Percentiles rank a stretch among this genome's conserved stretches.
phyloP scores from a whole-genome alignment of 1,139 yeast genomes.

The Kluyveromyces sp. region DNA sequence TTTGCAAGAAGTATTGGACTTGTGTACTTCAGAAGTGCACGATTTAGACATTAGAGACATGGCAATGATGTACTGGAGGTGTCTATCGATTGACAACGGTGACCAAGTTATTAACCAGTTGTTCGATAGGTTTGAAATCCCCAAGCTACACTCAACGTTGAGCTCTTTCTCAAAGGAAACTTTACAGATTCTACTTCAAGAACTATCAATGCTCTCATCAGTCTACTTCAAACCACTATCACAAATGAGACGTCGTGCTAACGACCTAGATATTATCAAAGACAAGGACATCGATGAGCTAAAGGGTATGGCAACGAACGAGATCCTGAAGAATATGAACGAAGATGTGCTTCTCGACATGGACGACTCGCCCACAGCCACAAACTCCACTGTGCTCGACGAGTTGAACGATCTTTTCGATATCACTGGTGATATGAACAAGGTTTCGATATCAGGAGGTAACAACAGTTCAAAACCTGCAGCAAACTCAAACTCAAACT shows the following conservation, averaged over 20 bases:
- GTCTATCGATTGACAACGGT: constrained; percentile 53
- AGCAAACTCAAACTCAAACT: constrained; percentile 5
- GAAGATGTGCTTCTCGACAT: constrained; percentile 83
- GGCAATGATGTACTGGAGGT: constrained; percentile 91
- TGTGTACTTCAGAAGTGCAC: constrained; percentile 73
- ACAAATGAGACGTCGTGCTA: constrained; percentile 41
- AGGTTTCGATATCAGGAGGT: constrained; percentile 12
- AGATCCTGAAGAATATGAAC: constrained; percentile 55
- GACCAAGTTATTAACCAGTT: constrained; percentile 22
- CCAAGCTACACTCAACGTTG: constrained; percentile 65
- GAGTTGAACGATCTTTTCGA: constrained; percentile 64
- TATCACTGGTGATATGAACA: constrained; percentile 15
- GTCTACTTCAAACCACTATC: constrained; percentile 82
- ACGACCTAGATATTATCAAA: constrained; percentile 29
- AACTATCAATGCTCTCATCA: constrained; percentile 78
- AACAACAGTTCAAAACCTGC: constrained; percentile 3
- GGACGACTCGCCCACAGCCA: constrained; percentile 35
- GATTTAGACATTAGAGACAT: constrained; percentile 92
- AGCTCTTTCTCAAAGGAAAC: constrained; percentile 63
- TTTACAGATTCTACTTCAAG: constrained; percentile 60
- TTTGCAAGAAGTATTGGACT: constrained; percentile 65
- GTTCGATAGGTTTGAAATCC: constrained; percentile 41
- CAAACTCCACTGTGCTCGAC: constrained; percentile 38
- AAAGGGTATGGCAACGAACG: constrained; percentile 68
- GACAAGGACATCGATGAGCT: constrained; percentile 65